These are phyloP conservation scores for Ceratocystiopsis sp. DNA, from an alignment of 2,329 filamentous ascomycete species.

Conservation along the genomic window DNA sequence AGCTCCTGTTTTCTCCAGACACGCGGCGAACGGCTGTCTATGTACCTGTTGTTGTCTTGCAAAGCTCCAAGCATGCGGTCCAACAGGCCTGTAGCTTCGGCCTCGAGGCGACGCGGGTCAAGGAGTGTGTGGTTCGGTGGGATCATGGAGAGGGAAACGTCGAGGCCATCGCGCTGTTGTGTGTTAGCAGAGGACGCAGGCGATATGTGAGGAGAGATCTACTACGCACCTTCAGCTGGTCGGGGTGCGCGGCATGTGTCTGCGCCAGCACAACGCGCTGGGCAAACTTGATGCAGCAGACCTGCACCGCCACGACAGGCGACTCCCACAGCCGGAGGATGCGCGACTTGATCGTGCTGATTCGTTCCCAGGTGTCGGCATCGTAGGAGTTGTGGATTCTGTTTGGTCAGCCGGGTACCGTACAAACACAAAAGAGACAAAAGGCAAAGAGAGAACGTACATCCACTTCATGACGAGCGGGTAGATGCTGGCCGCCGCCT, in stretches of 20 bases:
- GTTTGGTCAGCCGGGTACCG: constrained; percentile 15
- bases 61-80: constrained; percentile 75
- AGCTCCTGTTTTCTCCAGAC: too few species aligned
- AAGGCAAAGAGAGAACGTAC: constrained; percentile 36
- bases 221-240: constrained; percentile 52
- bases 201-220: not conserved
- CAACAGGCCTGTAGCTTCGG: constrained; percentile 77
- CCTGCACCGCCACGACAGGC: constrained; percentile 56
- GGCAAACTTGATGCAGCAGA: constrained; percentile 95
- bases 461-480: constrained; percentile 83
- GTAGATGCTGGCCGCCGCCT: constrained; percentile 84
- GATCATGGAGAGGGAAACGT: constrained; percentile 75
- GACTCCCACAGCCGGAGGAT: constrained; percentile 81
- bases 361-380: constrained; percentile 66
- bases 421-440: not conserved
- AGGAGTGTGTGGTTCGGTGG: constrained; percentile 69
- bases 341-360: constrained; percentile 74
- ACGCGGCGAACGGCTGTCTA: not conserved
- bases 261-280: constrained; percentile 87
- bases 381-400: constrained; percentile 83
- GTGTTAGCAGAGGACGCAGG: not conserved
- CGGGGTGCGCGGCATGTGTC: constrained; percentile 63
- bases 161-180: constrained; percentile 49
- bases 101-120: constrained; percentile 66
- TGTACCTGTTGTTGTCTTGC: constrained; percentile 72